These are phyloP conservation scores for Ustilago loliicola DNA, from an alignment of 1,284 basidiomycete species.

Conservation along the genomic window DNA sequence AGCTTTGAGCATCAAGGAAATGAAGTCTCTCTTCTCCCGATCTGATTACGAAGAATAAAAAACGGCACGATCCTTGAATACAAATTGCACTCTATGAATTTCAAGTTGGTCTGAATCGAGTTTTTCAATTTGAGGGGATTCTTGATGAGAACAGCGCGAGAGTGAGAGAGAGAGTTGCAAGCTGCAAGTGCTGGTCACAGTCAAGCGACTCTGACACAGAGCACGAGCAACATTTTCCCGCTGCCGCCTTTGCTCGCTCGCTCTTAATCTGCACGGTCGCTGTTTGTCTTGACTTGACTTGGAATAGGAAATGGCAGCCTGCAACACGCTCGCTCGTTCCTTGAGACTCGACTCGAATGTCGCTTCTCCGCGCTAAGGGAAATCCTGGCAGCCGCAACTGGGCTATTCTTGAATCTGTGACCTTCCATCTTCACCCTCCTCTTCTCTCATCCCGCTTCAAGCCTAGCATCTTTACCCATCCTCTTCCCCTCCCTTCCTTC, in stretches of 20 bases:
- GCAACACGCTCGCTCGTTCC: conserved; percentile 2
- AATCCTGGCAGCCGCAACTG: neutral
- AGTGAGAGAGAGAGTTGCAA: neutral
- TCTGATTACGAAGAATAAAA: conserved; percentile 1
- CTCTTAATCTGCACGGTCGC: conserved; percentile 10
- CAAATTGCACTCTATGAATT: neutral
- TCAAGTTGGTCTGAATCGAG: neutral
- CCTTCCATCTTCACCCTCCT: conserved; percentile 8
- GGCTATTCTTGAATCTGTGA: neutral
- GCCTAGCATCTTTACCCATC: neutral
- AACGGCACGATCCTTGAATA: neutral
- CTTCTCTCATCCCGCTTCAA: conserved; percentile 1
- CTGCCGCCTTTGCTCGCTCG: neutral
- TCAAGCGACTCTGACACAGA: conserved; percentile 8
- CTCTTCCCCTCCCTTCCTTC: neutral
- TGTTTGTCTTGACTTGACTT: neutral
- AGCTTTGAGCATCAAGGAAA: neutral
- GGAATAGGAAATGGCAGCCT: conserved; percentile 2
- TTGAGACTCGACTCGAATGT: neutral
- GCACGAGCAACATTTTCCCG: conserved; percentile 4
- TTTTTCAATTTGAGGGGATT: neutral
- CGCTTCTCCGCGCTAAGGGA: conserved; percentile 14
- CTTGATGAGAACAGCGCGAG: neutral
- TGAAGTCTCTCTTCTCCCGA: neutral
- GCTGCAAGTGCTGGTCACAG: conserved; percentile 6